These are phyloP conservation scores for Penicillium desertorum DNA, from an alignment of 495 filamentous ascomycete genomes.

Conservation along the genomic window DNA sequence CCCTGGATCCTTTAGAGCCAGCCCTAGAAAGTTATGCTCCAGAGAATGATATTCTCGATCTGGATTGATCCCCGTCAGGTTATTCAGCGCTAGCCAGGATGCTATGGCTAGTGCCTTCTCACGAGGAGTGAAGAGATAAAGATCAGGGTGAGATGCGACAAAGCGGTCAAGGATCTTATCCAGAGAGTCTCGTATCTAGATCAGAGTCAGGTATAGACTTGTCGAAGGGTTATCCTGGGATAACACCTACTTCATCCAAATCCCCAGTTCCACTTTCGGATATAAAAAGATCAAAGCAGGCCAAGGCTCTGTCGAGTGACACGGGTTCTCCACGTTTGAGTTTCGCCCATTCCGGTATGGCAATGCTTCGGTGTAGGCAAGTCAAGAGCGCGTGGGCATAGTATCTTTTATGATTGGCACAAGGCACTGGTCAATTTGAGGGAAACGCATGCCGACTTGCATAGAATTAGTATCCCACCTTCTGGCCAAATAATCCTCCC, in stretches of 20 bases:
- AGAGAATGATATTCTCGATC: conserved; percentile 71
- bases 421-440: conserved; percentile 11
- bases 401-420: conserved; percentile 52
- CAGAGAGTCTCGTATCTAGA: conserved; percentile 58
- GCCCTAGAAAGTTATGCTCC: conserved; percentile 80
- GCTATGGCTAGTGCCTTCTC: conserved; percentile 66
- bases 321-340: conserved; percentile 52
- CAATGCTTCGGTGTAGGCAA: conserved; percentile 76
- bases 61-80: conserved; percentile 64
- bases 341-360: conserved; percentile 71
- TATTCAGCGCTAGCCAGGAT: conserved; percentile 60
- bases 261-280: conserved; percentile 67
- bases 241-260: conserved; percentile 61
- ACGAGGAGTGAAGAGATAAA: conserved; percentile 55
- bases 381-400: conserved; percentile 70
- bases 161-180: conserved; percentile 61
- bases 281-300: conserved; percentile 85
- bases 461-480: conserved; percentile 52
- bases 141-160: conserved; percentile 44
- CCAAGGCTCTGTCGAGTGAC: conserved; percentile 71
- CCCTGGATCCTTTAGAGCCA: conserved; percentile 56
- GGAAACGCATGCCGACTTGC: conserved; percentile 10
- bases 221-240: background rate
- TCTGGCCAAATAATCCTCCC: conserved; percentile 77
- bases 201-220: conserved; percentile 10